Conservation (phyloP, 805 yeast genomes). For the Hanseniaspora valbyensis region DNA sequence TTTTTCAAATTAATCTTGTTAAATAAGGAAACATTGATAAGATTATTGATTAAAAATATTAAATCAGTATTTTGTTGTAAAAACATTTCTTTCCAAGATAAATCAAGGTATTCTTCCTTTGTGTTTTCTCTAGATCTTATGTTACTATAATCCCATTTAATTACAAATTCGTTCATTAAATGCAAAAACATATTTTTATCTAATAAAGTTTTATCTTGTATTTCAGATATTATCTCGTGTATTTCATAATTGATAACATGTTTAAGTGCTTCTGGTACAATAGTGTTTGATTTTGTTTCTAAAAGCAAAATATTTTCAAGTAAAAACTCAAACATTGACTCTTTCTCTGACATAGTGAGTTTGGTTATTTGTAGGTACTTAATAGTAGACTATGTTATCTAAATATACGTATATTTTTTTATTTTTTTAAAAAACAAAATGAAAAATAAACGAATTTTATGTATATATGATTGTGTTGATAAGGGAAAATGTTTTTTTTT, state of each 20-base stretch:
- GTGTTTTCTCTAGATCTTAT: not conserved
- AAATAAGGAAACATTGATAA: not conserved
- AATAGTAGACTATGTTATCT: too few species aligned
- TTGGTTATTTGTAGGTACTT: not conserved
- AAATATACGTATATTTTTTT: too few species aligned
- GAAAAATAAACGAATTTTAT: too few species aligned
- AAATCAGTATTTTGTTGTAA: not conserved
- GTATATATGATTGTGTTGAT: too few species aligned
- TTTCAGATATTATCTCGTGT: not conserved
- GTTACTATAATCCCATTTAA: not conserved
- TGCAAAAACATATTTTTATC: not conserved
- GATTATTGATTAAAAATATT: not conserved
- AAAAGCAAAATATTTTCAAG: not conserved
- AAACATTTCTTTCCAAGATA: not conserved
- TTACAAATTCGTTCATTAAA: not conserved
- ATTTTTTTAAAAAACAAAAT: too few species aligned
- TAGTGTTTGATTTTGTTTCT: not conserved
- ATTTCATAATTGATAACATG: not conserved
- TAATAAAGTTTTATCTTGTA: not conserved
- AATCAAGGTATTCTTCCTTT: constrained; percentile 18
- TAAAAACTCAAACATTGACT: not conserved
- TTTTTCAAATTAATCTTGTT: not conserved
- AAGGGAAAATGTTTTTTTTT: too few species aligned
- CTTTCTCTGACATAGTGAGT: not conserved
- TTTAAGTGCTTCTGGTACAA: not conserved